phyloP scores from a whole-genome alignment of 75 land plant species.

The Picea sitchensis region DNA sequence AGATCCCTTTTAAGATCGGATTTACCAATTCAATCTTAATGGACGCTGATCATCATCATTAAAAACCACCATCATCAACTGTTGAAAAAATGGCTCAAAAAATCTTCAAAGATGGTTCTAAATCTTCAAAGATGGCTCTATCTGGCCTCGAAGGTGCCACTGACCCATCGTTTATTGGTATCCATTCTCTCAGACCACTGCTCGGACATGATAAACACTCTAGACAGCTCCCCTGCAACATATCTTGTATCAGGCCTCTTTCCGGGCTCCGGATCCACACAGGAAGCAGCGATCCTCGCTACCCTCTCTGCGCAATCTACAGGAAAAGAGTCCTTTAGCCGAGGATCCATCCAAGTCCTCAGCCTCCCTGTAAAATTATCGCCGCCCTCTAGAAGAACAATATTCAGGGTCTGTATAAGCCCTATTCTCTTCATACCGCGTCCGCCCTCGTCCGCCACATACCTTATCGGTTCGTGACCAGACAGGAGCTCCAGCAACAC shows the following conservation, averaged over 20 bases:
- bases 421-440: slow-evolving; percentile 24
- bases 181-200: slow-evolving; percentile 25
- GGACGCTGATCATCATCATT: no score
- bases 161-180: neutral
- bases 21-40: no score
- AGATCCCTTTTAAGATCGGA: no score
- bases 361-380: slow-evolving; percentile 7
- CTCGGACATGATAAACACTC: slow-evolving; percentile 16
- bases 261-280: slow-evolving; percentile 30
- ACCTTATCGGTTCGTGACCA: slow-evolving; percentile 65
- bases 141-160: no score
- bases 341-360: slow-evolving; percentile 41
- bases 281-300: slow-evolving; percentile 23
- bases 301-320: slow-evolving; percentile 27
- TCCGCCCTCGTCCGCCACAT: slow-evolving; percentile 9
- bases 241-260: slow-evolving; percentile 32
- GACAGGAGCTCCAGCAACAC: slow-evolving; percentile 75
- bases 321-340: slow-evolving; percentile 39
- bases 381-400: slow-evolving; percentile 14
- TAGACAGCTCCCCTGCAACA: slow-evolving; percentile 24
- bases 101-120: no score
- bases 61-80: no score
- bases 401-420: slow-evolving; percentile 26
- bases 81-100: no score
- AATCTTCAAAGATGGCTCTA: no score